Evolutionary conservation across 768 basidiomycete species (phyloP).

Genomic region (Tulasnella sp.): DNA sequence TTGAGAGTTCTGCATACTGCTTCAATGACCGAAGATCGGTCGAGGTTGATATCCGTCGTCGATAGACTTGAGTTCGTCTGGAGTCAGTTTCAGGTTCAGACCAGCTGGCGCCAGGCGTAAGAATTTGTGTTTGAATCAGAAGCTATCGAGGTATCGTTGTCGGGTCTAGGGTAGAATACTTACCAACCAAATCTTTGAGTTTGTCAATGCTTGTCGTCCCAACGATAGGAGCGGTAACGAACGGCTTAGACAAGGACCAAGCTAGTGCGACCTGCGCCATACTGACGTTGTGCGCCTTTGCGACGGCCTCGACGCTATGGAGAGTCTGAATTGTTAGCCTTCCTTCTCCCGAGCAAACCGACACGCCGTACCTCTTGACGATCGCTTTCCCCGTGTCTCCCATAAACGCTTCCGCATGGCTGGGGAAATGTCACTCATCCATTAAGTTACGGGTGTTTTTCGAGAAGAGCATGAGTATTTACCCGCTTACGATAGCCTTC

Average conservation of each 20-base stretch:
- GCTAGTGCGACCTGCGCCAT: constrained; percentile 1
- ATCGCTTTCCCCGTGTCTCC: no score
- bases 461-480: no score
- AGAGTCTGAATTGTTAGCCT: no score
- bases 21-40: background rate
- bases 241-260: background rate
- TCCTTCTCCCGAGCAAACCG: no score
- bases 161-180: background rate
- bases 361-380: no score
- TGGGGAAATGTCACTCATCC: no score
- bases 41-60: background rate
- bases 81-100: background rate
- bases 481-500: background rate
- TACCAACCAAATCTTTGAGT: background rate
- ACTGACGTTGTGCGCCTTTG: background rate
- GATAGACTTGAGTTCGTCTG: background rate
- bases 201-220: constrained; percentile 1
- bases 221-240: background rate
- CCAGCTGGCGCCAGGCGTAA: background rate
- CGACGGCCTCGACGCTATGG: background rate
- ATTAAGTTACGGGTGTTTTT: no score
- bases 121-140: no score
- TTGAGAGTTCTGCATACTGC: no score
- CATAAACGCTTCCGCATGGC: no score
- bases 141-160: no score